Percentiles rank a stretch among this genome's conserved stretches.
phyloP scores from a whole-genome alignment of 139 green algal genomes.

The Pedinophyceae sp. region DNA sequence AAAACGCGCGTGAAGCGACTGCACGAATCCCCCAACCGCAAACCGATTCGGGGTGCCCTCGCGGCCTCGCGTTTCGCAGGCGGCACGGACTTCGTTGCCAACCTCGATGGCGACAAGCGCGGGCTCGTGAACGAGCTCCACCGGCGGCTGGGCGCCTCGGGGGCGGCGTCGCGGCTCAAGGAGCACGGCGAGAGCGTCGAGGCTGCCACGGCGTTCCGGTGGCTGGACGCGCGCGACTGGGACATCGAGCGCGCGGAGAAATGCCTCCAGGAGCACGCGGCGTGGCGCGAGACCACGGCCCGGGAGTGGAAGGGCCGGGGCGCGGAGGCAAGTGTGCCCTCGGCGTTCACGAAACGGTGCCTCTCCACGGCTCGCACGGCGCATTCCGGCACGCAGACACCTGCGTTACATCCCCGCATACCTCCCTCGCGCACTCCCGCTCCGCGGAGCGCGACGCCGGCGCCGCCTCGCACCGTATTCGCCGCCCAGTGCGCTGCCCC shows the following conservation, averaged over 20 bases:
- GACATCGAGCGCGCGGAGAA: constrained; percentile 11
- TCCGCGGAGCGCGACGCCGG: constrained; percentile 6
- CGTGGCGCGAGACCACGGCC: constrained; percentile 16
- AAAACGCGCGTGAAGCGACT: too few species aligned
- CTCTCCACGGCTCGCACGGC: background rate
- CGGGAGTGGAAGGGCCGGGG: too few species aligned
- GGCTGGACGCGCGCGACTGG: constrained; percentile 13
- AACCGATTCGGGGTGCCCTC: too few species aligned
- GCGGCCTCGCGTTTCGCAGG: too few species aligned
- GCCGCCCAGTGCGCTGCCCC: too few species aligned
- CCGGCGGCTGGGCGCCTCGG: too few species aligned
- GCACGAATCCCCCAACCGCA: too few species aligned
- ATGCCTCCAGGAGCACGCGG: constrained; percentile 12
- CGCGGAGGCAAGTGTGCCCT: too few species aligned
- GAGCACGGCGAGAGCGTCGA: constrained; percentile 13
- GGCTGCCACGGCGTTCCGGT: constrained; percentile 7
- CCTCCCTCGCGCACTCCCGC: background rate
- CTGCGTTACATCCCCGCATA: background rate
- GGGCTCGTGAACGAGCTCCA: too few species aligned
- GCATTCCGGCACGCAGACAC: constrained; percentile 7
- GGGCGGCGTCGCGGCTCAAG: too few species aligned
- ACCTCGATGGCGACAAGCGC: too few species aligned
- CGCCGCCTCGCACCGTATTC: constrained; percentile 5
- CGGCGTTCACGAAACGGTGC: background rate
- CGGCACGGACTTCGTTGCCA: too few species aligned